Conservation (phyloP, 176 grass and related monocot species). For the Pharus latifolius region DNA sequence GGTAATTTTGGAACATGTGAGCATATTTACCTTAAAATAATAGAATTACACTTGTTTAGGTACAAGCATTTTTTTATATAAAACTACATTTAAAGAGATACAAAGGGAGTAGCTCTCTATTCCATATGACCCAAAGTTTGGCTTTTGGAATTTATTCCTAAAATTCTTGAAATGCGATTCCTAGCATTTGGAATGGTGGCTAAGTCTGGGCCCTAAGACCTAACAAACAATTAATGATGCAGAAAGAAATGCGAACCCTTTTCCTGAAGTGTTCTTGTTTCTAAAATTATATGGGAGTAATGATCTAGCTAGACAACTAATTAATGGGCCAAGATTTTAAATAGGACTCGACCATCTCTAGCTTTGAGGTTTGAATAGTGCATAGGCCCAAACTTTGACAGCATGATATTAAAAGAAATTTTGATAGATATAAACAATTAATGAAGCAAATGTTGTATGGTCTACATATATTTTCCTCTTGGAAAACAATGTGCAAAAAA, state of each 20-base stretch:
- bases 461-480: neutral
- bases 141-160: neutral
- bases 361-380: neutral
- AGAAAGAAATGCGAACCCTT: neutral
- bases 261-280: neutral
- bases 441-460: neutral
- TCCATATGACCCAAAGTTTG: neutral
- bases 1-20: no score
- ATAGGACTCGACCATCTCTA: neutral
- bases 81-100: no score
- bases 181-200: neutral
- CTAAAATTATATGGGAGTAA: neutral
- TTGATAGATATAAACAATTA: neutral
- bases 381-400: neutral
- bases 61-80: no score
- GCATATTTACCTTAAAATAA: no score
- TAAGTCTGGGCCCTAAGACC: neutral
- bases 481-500: neutral
- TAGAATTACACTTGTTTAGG: no score
- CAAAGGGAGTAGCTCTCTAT: neutral
- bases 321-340: neutral
- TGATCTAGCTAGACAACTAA: neutral
- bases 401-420: neutral
- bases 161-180: neutral
- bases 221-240: neutral